Conservation (phyloP, 2,329 filamentous ascomycete species). For the Cladosporium colombiae region DNA sequence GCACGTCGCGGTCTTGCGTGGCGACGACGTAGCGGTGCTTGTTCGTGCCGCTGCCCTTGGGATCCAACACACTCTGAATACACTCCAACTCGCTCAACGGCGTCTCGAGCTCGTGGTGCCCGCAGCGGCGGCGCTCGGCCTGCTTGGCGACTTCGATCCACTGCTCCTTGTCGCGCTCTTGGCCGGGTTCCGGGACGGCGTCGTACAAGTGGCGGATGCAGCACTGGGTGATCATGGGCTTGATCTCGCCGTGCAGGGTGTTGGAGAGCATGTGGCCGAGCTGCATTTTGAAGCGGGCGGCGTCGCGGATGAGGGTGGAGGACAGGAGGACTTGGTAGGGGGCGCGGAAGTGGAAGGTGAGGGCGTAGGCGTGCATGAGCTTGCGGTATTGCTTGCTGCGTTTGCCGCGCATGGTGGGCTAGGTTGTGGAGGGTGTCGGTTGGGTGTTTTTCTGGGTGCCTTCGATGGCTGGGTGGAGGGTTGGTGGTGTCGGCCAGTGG, state of each 20-base stretch:
- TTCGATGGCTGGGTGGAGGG: neutral
- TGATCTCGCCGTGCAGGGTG: slow-evolving; percentile 83
- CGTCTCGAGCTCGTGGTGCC: slow-evolving; percentile 72
- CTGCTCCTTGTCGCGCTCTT: slow-evolving; percentile 44
- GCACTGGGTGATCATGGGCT: slow-evolving; percentile 82
- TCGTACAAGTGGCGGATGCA: slow-evolving; percentile 77
- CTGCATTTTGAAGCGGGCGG: slow-evolving; percentile 85
- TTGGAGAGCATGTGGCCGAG: slow-evolving; percentile 73
- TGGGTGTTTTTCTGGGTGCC: neutral
- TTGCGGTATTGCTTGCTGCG: slow-evolving; percentile 76
- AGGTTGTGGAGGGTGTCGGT: neutral
- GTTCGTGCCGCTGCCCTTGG: slow-evolving; percentile 70
- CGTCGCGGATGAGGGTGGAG: slow-evolving; percentile 79
- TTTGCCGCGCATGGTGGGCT: slow-evolving; percentile 65
- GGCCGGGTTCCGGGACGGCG: slow-evolving; percentile 24
- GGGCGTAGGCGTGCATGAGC: slow-evolving; percentile 88
- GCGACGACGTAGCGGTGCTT: slow-evolving; percentile 80
- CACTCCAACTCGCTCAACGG: slow-evolving; percentile 72
- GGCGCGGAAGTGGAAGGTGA: slow-evolving; percentile 86
- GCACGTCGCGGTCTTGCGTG: slow-evolving; percentile 66
- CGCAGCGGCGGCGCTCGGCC: slow-evolving; percentile 74
- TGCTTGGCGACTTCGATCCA: slow-evolving; percentile 74
- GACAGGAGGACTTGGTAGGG: slow-evolving; percentile 93
- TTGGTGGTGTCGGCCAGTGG: neutral
- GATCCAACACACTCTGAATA: slow-evolving; percentile 72